Evolutionary conservation across 176 grass and related monocot genomes (phyloP), one percentile per base, ranked within the genome.

Genomic region (Aegilops speltoides): DNA sequence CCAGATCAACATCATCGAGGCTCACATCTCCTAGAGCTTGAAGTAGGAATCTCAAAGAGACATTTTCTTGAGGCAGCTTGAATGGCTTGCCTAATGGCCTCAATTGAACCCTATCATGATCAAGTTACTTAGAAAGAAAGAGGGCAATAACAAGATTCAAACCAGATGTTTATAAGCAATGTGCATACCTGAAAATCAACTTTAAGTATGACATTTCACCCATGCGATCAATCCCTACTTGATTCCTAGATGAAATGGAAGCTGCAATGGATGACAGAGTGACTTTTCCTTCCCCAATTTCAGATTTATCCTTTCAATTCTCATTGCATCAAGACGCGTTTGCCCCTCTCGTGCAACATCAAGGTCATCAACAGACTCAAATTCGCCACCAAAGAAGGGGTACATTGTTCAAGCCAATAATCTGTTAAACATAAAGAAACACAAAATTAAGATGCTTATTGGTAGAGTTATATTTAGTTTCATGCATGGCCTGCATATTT

Each of bases 161-260:
- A 22, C 33, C 14, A 61, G 1, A 59, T 84, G 17, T 81, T 38
- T 70, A 6, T 59, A 76, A 87, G 10, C 20, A 68, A 74, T 63
- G 15, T 83, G 19, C 37, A 24, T 92, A 95, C 96, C 96, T 98
- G 96, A 76, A 94, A 94, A 87, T 98, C 93, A 79, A 98, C 96
- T 90, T 98, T 98, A 76, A 98, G 89, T 86, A 98, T 92, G 71
- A 98, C 90, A 86, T 98, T 98, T 69, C 95, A 76, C 76, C 89
- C 93, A 64, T 98, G 96, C 36, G 84, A 94, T 98, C 93, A 63
- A 98, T 87, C 76, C 93, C 91, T 23, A 79, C 56, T 86, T 90
- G 89, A 19, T 94, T 95, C 54, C 84, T 86, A 50, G 87, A 86
- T 24, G 92, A 95, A 79, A 95, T 88, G n/a, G 90, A 81, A 68